Evolutionary conservation across 106 monocot genomes (phyloP), one percentile per base, ranked within the genome.

Genomic region (Amphibolis antarctica): DNA sequence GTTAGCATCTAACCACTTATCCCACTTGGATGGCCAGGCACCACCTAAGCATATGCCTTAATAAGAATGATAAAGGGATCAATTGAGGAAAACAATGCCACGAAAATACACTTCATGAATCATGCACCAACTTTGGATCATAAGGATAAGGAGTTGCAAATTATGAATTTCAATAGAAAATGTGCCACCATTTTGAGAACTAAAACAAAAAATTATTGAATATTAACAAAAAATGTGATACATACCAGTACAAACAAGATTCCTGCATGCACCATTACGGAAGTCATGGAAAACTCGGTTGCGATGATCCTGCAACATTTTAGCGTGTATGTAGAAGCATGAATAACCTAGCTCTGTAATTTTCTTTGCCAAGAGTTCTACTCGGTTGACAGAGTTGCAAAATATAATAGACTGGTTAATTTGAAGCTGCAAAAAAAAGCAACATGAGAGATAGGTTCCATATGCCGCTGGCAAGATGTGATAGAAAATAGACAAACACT

Each of bases 271-370:
- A 73, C 94, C 94, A 67, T 96, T 96, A 1, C 94, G 86, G 69
- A 96, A 96, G 70, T 94, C 89, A 84, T 94, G 94, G 69, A 94
- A 94, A 10, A 94, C 94, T n/a, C 94, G 55, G 62, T 94, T 94
- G 5, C 94, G 76, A 64, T 94, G 94, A 44, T 94, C 94, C 74
- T 92, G 92, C 55, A 92, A 62, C 92, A 92, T 92, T 64, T 86
- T 91, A 63, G 91, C 86, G 67, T 91, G 91, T 50, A 96, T 96
- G 69, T 89, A 96, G 71, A 96, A 96, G 70, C 94, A 96, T 24
- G 94, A 96, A 67, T 84, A 96, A 25, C 94, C 94, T 27, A 96
- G 82, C 64, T 96, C 94, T 21, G 94, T 96, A 43, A 96, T 96
- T 72, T 90, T 96, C 77, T 78, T 96, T 28, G 94, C 94, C 74